These are phyloP conservation scores for Chytriomyces sp. DNA, from an alignment of 192 early-diverging fungal species.

Conservation along the genomic window DNA sequence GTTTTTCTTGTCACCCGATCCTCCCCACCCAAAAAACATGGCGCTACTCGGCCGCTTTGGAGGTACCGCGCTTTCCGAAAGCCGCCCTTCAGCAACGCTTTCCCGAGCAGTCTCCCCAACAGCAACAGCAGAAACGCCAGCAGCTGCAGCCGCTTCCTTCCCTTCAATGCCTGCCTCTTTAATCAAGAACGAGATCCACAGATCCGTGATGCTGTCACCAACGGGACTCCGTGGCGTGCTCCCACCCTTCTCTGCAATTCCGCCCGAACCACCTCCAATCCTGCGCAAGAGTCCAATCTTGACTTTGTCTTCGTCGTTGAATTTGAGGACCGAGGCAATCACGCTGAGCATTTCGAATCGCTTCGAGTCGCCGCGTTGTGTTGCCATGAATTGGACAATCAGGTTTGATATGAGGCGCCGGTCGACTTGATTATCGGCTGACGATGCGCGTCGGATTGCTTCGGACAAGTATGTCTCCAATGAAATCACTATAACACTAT, in stretches of 20 bases:
- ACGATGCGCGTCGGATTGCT: constrained; percentile 85
- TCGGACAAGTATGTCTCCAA: constrained; percentile 90
- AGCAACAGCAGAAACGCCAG: background rate
- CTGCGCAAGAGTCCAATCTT: constrained; percentile 73
- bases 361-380: constrained; percentile 87
- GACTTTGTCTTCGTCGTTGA: constrained; percentile 85
- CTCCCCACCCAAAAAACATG: background rate
- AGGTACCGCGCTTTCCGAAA: background rate
- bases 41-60: background rate
- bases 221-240: constrained; percentile 17
- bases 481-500: constrained; percentile 64
- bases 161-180: constrained; percentile 38
- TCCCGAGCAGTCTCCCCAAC: background rate
- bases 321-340: constrained; percentile 86
- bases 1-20: background rate
- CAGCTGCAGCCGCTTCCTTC: background rate
- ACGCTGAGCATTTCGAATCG: constrained; percentile 90
- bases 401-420: constrained; percentile 89
- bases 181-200: constrained; percentile 60
- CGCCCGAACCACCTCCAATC: constrained; percentile 43
- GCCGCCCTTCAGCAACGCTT: background rate
- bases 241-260: background rate
- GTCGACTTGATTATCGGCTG: constrained; percentile 67
- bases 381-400: constrained; percentile 82
- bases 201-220: constrained; percentile 51